Evolutionary conservation across 1,284 basidiomycete species (phyloP).

Genomic region (Xerocomus subilludens): DNA sequence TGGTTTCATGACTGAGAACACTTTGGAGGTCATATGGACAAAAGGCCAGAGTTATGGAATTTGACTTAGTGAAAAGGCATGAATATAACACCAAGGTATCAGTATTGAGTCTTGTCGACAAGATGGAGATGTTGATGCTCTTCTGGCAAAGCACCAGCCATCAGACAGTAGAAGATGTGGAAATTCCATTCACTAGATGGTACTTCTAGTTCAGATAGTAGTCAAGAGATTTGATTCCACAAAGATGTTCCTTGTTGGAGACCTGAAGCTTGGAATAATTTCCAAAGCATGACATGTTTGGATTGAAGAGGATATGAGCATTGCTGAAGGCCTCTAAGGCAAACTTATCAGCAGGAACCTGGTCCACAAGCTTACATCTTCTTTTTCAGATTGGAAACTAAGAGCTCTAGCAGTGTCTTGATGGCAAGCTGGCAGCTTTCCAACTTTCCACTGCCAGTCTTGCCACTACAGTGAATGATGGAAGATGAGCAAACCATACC

Average conservation of each 20-base stretch:
- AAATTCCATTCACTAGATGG: constrained; percentile 89
- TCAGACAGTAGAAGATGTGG: constrained; percentile 96
- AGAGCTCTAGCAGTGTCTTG: constrained; percentile 89
- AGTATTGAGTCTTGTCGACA: constrained; percentile 79
- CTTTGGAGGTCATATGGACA: too few species aligned
- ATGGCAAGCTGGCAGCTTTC: constrained; percentile 91
- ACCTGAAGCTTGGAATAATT: constrained; percentile 97
- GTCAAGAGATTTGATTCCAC: constrained; percentile 94
- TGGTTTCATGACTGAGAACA: too few species aligned
- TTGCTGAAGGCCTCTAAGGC: constrained; percentile 95
- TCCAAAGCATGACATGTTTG: constrained; percentile 91
- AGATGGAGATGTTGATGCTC: constrained; percentile 90
- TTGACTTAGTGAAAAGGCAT: too few species aligned
- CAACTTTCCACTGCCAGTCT: constrained; percentile 93
- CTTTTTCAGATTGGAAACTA: constrained; percentile 90
- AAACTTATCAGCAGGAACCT: constrained; percentile 94
- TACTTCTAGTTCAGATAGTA: constrained; percentile 96
- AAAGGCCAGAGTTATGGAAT: too few species aligned
- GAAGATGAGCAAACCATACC: neutral
- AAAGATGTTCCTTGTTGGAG: constrained; percentile 87
- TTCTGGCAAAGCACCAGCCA: constrained; percentile 88
- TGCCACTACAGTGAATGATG: constrained; percentile 71
- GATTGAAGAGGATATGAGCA: constrained; percentile 89
- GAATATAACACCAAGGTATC: too few species aligned
- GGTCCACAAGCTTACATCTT: constrained; percentile 88